Conservation (phyloP, 108 stramenopile species). For the Phaeodactylum tricornutum region DNA sequence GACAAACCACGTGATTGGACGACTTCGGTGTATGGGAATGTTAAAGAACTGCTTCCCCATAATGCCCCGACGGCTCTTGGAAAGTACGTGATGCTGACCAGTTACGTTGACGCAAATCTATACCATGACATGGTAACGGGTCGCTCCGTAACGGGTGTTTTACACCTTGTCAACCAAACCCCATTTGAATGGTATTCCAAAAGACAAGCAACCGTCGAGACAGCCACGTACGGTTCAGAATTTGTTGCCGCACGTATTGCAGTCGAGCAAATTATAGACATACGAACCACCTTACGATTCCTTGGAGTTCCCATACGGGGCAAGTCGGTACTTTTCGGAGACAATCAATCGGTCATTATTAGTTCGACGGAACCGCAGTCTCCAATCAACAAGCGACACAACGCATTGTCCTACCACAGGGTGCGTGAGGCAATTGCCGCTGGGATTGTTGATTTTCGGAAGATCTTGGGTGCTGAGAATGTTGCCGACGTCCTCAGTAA, state of each 20-base stretch:
- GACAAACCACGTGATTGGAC: slow-evolving; percentile 1
- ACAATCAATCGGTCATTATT: slow-evolving; percentile 5
- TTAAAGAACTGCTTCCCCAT: not conserved
- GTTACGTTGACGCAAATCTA: slow-evolving; percentile 19
- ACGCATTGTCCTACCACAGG: slow-evolving; percentile 5
- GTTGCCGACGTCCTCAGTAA: slow-evolving; percentile 8
- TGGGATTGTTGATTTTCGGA: not conserved
- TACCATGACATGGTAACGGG: slow-evolving; percentile 13
- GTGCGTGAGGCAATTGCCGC: slow-evolving; percentile 6
- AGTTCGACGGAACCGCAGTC: not conserved
- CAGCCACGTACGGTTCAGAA: slow-evolving; percentile 11
- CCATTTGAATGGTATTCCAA: slow-evolving; percentile 12
- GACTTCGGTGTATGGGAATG: slow-evolving; percentile 2
- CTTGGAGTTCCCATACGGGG: slow-evolving; percentile 3
- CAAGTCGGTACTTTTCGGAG: slow-evolving; percentile 3
- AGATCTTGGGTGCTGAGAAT: slow-evolving; percentile 4
- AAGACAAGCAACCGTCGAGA: slow-evolving; percentile 11
- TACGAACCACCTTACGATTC: slow-evolving; percentile 15
- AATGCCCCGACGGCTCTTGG: slow-evolving; percentile 6
- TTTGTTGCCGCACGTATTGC: slow-evolving; percentile 8
- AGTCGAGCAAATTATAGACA: slow-evolving; percentile 9
- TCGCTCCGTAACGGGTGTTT: slow-evolving; percentile 13
- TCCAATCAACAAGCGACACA: slow-evolving; percentile 1
- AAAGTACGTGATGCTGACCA: slow-evolving; percentile 2
- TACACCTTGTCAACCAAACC: slow-evolving; percentile 15